Percentiles rank a stretch among this genome's conserved stretches.
Evolutionary conservation across 352 stramenopile genomes (phyloP).

Genomic region (Pythium periplocum): DNA sequence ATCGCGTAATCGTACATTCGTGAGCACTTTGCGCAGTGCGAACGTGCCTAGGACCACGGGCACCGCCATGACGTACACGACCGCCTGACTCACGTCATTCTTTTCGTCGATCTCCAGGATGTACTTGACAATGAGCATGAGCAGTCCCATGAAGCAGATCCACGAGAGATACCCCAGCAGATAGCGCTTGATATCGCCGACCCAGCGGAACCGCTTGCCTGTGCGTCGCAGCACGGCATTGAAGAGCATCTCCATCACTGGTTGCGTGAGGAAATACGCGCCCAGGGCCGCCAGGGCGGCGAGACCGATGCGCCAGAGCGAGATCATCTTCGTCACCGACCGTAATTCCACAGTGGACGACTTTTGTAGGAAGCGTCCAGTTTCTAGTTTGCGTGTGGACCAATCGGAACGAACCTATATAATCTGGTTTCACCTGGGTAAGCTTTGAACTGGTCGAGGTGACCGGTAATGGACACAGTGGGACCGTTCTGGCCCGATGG

Average conservation of each 20-base stretch:
- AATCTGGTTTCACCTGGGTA: neutral
- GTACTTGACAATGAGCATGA: slow-evolving; percentile 45
- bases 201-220: slow-evolving; percentile 68
- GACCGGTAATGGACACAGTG: no score
- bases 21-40: slow-evolving; percentile 65
- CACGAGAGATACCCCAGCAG: slow-evolving; percentile 76
- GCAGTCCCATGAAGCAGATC: slow-evolving; percentile 42
- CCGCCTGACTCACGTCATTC: slow-evolving; percentile 37
- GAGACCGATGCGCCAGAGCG: slow-evolving; percentile 49
- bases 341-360: no score
- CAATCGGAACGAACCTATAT: slow-evolving; percentile 13
- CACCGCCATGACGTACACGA: slow-evolving; percentile 55
- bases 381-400: neutral
- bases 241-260: slow-evolving; percentile 45
- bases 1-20: slow-evolving; percentile 41
- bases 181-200: slow-evolving; percentile 74
- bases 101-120: slow-evolving; percentile 52
- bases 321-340: slow-evolving; percentile 21
- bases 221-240: slow-evolving; percentile 41
- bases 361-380: no score
- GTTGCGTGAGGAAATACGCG: slow-evolving; percentile 52
- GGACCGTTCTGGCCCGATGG: neutral
- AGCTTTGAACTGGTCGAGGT: no score
- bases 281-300: slow-evolving; percentile 32
- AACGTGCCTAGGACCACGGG: slow-evolving; percentile 72